Conservation (phyloP, 495 filamentous ascomycete species). For the Tirmania nivea region DNA sequence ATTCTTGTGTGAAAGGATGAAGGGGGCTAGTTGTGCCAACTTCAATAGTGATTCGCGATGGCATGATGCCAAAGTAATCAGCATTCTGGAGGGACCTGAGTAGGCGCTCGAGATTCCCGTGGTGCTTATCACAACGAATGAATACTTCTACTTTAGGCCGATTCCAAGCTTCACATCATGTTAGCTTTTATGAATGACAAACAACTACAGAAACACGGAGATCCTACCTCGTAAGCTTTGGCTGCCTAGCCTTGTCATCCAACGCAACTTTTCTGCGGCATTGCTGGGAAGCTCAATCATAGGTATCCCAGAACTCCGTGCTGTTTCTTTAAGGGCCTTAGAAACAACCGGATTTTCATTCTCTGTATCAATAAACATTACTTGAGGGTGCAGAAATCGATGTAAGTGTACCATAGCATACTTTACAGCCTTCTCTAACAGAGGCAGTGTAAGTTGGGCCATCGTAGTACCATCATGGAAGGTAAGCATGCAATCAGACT, state of each 20-base stretch:
- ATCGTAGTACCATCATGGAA: slow-evolving; percentile 28
- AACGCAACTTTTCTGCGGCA: slow-evolving; percentile 34
- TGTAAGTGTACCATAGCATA: slow-evolving; percentile 18
- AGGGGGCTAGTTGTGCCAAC: slow-evolving; percentile 36
- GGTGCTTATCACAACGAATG: slow-evolving; percentile 34
- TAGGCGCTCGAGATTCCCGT: slow-evolving; percentile 37
- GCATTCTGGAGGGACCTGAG: slow-evolving; percentile 37
- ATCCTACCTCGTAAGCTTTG: slow-evolving; percentile 31
- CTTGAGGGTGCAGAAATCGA: slow-evolving; percentile 29
- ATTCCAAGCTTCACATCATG: slow-evolving; percentile 28
- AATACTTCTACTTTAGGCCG: slow-evolving; percentile 37
- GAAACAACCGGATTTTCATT: slow-evolving; percentile 32
- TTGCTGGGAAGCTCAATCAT: slow-evolving; percentile 34
- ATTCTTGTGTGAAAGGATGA: slow-evolving; percentile 29
- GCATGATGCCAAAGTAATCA: slow-evolving; percentile 25
- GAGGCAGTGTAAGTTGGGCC: background rate
- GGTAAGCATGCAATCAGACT: slow-evolving; percentile 24
- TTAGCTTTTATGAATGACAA: background rate
- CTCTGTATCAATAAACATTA: slow-evolving; percentile 26
- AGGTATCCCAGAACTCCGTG: slow-evolving; percentile 23
- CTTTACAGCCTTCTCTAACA: too few species aligned
- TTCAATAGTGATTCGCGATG: slow-evolving; percentile 28
- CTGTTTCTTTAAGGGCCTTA: slow-evolving; percentile 23
- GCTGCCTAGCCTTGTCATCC: slow-evolving; percentile 41
- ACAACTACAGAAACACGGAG: background rate